These are phyloP conservation scores for Cryptococcus neoformans DNA, from an alignment of 1,284 basidiomycete species.

Conservation along the genomic window DNA sequence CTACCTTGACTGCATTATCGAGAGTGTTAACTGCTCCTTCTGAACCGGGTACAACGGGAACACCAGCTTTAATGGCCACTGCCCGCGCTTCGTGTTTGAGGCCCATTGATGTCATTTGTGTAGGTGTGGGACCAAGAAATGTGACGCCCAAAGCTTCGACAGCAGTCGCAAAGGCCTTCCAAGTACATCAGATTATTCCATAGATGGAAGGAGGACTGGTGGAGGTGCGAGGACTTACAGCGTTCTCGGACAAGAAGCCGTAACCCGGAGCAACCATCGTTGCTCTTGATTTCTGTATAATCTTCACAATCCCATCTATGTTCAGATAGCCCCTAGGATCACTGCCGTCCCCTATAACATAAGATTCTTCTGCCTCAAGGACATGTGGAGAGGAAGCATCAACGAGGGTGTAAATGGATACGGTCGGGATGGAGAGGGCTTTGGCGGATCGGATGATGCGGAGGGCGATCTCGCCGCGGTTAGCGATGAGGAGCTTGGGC, in stretches of 20 bases:
- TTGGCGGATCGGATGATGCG: constrained; percentile 83
- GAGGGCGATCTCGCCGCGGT: constrained; percentile 91
- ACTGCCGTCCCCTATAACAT: constrained; percentile 41
- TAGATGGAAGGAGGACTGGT: not conserved
- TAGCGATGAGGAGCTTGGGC: constrained; percentile 75
- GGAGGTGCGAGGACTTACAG: constrained; percentile 19
- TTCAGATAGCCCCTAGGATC: constrained; percentile 55
- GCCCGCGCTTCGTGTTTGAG: constrained; percentile 61
- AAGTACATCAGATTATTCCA: not conserved
- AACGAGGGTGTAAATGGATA: constrained; percentile 83
- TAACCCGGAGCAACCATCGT: constrained; percentile 66
- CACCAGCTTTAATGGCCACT: constrained; percentile 54
- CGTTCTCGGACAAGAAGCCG: constrained; percentile 63
- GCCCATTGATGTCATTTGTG: constrained; percentile 58
- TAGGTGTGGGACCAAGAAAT: constrained; percentile 61
- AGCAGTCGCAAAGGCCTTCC: constrained; percentile 52
- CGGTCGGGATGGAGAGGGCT: constrained; percentile 80
- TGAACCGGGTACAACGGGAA: constrained; percentile 60
- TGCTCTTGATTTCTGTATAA: constrained; percentile 52
- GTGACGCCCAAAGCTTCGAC: constrained; percentile 56
- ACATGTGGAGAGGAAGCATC: constrained; percentile 77
- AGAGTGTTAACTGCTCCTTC: constrained; percentile 50
- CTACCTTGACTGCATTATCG: constrained; percentile 52
- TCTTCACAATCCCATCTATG: constrained; percentile 50
- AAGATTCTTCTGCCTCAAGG: constrained; percentile 28